A percentile compares a stretch with the other conserved stretches of the same genome.
Evolutionary conservation across 176 grass and related monocot species (phyloP).

Genomic region (barley (Hordeum vulgare)): MorexV3_pseudomolecules_assembly NC_058520.1:510344154-510344653

Average conservation of each 20-base stretch:
- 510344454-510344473: conserved; percentile 6
- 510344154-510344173: background rate
- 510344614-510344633: background rate
- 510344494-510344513: background rate
- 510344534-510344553: background rate
- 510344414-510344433: background rate
- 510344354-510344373: background rate
- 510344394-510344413: background rate
- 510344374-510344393: background rate
- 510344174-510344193: background rate
- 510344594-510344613: background rate
- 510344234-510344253: background rate
- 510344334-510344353: background rate
- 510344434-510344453: background rate
- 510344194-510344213: background rate
- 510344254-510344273: background rate
- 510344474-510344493: background rate
- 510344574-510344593: background rate
- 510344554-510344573: background rate
- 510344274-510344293: background rate
- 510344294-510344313: conserved; percentile 19
- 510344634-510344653: background rate
- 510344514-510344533: background rate
- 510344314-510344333: background rate
- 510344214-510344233: background rate